Evolutionary conservation across 2,329 filamentous ascomycete species (phyloP).

Genomic region (Claviceps maximensis): DNA sequence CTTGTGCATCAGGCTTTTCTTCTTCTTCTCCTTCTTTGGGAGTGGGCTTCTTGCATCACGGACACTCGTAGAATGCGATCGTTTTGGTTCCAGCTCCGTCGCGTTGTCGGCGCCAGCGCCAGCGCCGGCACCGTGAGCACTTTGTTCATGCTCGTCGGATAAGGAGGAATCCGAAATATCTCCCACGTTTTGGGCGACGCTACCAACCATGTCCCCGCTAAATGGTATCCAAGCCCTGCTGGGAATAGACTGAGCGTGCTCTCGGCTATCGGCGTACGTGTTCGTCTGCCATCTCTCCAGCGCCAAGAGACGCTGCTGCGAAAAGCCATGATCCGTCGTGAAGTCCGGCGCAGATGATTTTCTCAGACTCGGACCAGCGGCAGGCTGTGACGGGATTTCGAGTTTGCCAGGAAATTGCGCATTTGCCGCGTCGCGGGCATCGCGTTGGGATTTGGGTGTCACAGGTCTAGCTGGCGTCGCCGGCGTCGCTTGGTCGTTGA

Average conservation of each 20-base stretch:
- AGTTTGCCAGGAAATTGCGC: constrained; percentile 1
- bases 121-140: not conserved
- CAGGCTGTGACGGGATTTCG: not conserved
- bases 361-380: not conserved
- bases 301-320: not conserved
- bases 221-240: constrained; percentile 6
- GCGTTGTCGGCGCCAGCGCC: not conserved
- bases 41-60: not conserved
- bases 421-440: not conserved
- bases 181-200: not conserved
- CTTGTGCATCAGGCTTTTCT: not conserved
- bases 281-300: constrained; percentile 6
- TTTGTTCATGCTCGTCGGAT: not conserved
- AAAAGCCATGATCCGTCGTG: not conserved
- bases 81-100: not conserved
- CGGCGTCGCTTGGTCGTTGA: not conserved
- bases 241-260: constrained; percentile 5
- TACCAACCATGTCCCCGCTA: not conserved
- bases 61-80: not conserved
- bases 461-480: not conserved
- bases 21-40: not conserved
- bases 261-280: not conserved
- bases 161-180: constrained; percentile 1
- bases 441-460: not conserved
- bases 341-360: not conserved